These are phyloP conservation scores for Trichosanthes cucumerina DNA, from an alignment of 306 rosid species.

Conservation along the genomic window DNA sequence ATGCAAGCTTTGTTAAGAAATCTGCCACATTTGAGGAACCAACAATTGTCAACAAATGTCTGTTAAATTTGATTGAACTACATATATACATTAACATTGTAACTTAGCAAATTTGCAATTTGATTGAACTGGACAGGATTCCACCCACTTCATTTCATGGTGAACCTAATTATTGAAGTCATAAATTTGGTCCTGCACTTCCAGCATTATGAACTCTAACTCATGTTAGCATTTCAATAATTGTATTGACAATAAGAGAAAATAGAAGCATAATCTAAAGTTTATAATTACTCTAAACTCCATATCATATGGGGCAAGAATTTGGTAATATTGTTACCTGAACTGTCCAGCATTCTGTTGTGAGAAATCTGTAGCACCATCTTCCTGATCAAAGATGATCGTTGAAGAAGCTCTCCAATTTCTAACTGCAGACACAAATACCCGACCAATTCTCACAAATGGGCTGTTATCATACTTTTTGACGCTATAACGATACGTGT, in stretches of 20 bases:
- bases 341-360: slow-evolving; percentile 23
- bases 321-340: slow-evolving; percentile 19
- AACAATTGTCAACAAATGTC: neutral
- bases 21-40: slow-evolving; percentile 11
- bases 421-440: slow-evolving; percentile 22
- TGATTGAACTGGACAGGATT: neutral
- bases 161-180: neutral
- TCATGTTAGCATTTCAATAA: neutral
- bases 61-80: neutral
- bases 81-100: too few species aligned
- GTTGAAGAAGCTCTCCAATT: slow-evolving; percentile 18
- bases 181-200: neutral
- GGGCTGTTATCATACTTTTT: slow-evolving; percentile 19
- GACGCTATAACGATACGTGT: slow-evolving; percentile 31
- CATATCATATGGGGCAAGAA: neutral
- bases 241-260: neutral
- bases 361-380: slow-evolving; percentile 18
- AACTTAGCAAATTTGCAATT: neutral
- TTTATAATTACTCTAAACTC: neutral
- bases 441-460: slow-evolving; percentile 34
- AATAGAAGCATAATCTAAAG: slow-evolving; percentile 14
- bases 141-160: neutral
- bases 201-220: neutral
- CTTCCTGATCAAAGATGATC: slow-evolving; percentile 13
- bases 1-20: slow-evolving; percentile 39